Conservation (phyloP, 805 yeast species). For the Grigorovia humatica region DNA sequence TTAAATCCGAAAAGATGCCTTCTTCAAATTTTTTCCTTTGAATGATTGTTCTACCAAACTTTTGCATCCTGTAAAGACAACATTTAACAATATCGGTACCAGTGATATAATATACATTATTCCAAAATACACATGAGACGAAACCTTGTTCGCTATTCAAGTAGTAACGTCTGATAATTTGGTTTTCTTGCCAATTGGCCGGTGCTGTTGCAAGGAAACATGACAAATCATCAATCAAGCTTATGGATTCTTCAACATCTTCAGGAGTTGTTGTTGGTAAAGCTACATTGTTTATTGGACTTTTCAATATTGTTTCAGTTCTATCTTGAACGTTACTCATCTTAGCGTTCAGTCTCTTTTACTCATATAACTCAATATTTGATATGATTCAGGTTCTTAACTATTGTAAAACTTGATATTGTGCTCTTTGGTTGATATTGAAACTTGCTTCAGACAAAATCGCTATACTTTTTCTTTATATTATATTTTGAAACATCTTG, state of each 20-base stretch:
- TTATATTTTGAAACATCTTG: not conserved
- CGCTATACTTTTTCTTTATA: not conserved
- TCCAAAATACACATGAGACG: constrained; percentile 87
- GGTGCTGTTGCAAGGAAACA: constrained; percentile 90
- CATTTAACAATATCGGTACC: constrained; percentile 95
- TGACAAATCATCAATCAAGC: constrained; percentile 66
- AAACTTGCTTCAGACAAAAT: not conserved
- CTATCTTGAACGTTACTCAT: constrained; percentile 9
- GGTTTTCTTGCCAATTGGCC: constrained; percentile 84
- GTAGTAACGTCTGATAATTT: constrained; percentile 75
- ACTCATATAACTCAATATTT: not conserved
- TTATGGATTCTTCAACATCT: constrained; percentile 37
- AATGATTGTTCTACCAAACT: constrained; percentile 74
- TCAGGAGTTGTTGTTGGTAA: not conserved
- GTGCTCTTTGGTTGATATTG: not conserved
- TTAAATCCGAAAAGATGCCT: constrained; percentile 84
- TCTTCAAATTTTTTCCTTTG: constrained; percentile 95
- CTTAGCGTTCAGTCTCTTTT: not conserved
- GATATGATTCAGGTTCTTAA: not conserved
- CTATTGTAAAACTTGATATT: not conserved
- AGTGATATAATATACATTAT: constrained; percentile 77
- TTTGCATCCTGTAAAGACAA: constrained; percentile 79
- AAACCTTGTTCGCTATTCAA: constrained; percentile 84
- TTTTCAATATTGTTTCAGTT: constrained; percentile 14
- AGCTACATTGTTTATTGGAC: not conserved